Percentiles rank a stretch among this genome's conserved stretches.
Evolutionary conservation across 2,329 filamentous ascomycete species (phyloP).

Genomic region (Epicoccum sorghinum): DNA sequence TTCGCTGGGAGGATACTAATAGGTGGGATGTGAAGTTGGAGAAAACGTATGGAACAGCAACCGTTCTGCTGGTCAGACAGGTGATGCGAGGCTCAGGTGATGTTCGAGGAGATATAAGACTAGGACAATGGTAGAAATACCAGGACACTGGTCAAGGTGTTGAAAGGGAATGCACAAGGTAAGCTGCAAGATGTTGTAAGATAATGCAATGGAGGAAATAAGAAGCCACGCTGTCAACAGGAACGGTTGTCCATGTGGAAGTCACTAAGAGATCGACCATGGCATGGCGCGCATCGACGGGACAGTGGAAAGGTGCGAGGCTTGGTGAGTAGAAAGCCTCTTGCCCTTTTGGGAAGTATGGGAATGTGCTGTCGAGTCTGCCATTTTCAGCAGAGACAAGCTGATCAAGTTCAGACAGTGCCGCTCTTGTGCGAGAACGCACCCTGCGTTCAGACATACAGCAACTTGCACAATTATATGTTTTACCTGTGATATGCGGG

Average conservation of each 20-base stretch:
- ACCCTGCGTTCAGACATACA: conserved; percentile 1
- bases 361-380: not conserved
- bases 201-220: conserved; percentile 4
- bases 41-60: conserved; percentile 34
- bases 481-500: not conserved
- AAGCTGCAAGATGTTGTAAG: not conserved
- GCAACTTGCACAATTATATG: not conserved
- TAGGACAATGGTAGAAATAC: conserved; percentile 11
- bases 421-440: not conserved
- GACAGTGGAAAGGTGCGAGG: not conserved
- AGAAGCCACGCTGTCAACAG: not conserved
- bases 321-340: not conserved
- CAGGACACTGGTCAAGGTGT: not conserved
- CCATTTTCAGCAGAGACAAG: not conserved
- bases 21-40: conserved; percentile 18
- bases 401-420: not conserved
- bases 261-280: not conserved
- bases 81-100: conserved; percentile 5
- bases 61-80: conserved; percentile 24
- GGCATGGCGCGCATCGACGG: not conserved
- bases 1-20: conserved; percentile 12
- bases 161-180: not conserved
- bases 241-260: not conserved
- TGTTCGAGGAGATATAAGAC: conserved; percentile 17
- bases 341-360: not conserved